phyloP scores from a whole-genome alignment of 345 rosid species.

The Salix arbutifolia region DNA sequence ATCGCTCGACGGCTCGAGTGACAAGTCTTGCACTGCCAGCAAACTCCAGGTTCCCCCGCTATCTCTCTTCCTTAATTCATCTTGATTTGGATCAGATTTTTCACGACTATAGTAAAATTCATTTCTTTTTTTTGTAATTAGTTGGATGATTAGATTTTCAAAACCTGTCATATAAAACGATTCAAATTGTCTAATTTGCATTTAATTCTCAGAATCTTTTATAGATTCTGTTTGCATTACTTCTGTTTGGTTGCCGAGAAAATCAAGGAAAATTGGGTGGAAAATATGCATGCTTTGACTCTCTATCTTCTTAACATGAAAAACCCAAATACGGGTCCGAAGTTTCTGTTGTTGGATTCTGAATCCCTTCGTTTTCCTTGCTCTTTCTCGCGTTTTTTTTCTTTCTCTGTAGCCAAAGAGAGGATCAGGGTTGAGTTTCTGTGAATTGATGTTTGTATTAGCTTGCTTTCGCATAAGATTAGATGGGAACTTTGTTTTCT shows the following conservation, averaged over 20 bases:
- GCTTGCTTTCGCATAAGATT: too few relatives aligned
- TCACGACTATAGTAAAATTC: neutral
- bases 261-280: neutral
- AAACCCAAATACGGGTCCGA: neutral
- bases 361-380: neutral
- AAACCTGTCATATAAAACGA: too few relatives aligned
- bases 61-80: neutral
- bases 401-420: neutral
- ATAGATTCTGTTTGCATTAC: neutral
- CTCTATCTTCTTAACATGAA: neutral
- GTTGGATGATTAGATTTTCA: too few relatives aligned
- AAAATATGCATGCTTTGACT: neutral
- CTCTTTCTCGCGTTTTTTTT: neutral
- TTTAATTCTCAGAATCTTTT: too few relatives aligned
- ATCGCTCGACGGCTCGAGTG: neutral
- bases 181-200: too few relatives aligned
- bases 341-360: neutral
- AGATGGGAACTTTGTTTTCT: neutral
- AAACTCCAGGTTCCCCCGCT: neutral
- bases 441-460: neutral
- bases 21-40: constrained; percentile 8
- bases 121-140: too few relatives aligned
- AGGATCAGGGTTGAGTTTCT: neutral
- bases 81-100: too few relatives aligned
- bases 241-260: neutral